Evolutionary conservation across 2,329 filamentous ascomycete species (phyloP).

Genomic region (Aspergillus ibericus): DNA sequence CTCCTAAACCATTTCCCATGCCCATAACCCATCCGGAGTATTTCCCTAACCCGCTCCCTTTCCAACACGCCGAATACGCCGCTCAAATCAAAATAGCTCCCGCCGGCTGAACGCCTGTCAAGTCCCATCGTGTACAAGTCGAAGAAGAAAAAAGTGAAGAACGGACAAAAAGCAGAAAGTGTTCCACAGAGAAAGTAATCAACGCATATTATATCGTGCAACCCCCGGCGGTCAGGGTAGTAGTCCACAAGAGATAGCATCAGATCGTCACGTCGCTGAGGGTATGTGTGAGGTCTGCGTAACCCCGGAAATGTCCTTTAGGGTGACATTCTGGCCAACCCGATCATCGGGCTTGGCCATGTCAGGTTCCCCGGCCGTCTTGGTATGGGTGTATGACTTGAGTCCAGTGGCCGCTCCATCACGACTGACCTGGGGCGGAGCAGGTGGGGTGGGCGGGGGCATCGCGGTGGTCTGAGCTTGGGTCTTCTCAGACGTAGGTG

Average conservation of each 20-base stretch:
- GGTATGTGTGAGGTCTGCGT: conserved; percentile 28
- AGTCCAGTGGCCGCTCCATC: conserved; percentile 15
- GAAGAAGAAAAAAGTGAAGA: conserved; percentile 10
- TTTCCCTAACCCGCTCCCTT: conserved; percentile 23
- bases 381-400: conserved; percentile 10
- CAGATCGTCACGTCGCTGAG: conserved; percentile 27
- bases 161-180: conserved; percentile 15
- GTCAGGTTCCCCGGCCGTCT: conserved; percentile 14
- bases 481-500: conserved; percentile 44
- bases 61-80: conserved; percentile 26
- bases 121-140: conserved; percentile 24
- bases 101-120: conserved; percentile 23
- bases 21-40: conserved; percentile 18
- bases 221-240: neutral
- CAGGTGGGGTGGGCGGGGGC: conserved; percentile 27
- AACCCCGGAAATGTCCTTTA: conserved; percentile 34
- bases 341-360: conserved; percentile 20
- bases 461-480: conserved; percentile 29
- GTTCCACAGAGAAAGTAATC: conserved; percentile 10
- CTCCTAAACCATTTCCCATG: conserved; percentile 14
- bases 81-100: conserved; percentile 15
- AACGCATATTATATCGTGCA: neutral
- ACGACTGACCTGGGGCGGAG: conserved; percentile 16
- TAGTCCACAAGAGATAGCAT: conserved; percentile 5
- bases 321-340: conserved; percentile 28